Conservation (phyloP, 345 rosid genomes). For the Aurinia saxatilis region DNA sequence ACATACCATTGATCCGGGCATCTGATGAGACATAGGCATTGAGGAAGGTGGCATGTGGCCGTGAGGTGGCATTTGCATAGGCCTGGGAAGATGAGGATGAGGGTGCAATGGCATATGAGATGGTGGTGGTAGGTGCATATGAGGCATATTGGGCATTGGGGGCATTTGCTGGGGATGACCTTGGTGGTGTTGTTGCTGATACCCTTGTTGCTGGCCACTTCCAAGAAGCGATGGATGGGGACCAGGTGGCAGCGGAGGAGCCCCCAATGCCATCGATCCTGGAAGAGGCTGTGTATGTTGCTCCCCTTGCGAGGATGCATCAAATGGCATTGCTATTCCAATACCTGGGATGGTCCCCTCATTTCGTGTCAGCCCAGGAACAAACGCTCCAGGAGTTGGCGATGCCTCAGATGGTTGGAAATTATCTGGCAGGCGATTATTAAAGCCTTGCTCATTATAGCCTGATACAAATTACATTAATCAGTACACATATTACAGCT, state of each 20-base stretch:
- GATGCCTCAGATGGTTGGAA: constrained; percentile 65
- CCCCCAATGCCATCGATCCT: constrained; percentile 60
- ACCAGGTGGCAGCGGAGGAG: constrained; percentile 95
- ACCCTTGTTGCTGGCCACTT: constrained; percentile 72
- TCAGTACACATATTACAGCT: constrained; percentile 7
- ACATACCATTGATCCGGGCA: constrained; percentile 83
- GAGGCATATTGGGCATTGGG: constrained; percentile 73
- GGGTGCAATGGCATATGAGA: constrained; percentile 69
- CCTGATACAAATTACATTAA: constrained; percentile 33
- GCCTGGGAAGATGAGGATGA: constrained; percentile 75
- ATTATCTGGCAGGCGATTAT: constrained; percentile 70
- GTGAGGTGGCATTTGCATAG: constrained; percentile 75
- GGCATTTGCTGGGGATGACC: constrained; percentile 68
- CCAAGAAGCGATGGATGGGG: constrained; percentile 93
- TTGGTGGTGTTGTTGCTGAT: constrained; percentile 78
- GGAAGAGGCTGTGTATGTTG: constrained; percentile 68
- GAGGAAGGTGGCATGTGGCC: constrained; percentile 53
- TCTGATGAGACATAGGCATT: constrained; percentile 46
- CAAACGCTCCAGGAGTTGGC: constrained; percentile 75
- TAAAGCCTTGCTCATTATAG: constrained; percentile 76
- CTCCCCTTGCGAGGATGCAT: constrained; percentile 74
- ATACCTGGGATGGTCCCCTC: constrained; percentile 97
- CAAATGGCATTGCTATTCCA: constrained; percentile 74
- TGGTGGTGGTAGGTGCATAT: constrained; percentile 54
- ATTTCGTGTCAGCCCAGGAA: constrained; percentile 68